Percentiles rank a stretch among this genome's conserved stretches.
Evolutionary conservation across 1,284 basidiomycete species (phyloP).

Genomic region (Marasmius oreades): DNA sequence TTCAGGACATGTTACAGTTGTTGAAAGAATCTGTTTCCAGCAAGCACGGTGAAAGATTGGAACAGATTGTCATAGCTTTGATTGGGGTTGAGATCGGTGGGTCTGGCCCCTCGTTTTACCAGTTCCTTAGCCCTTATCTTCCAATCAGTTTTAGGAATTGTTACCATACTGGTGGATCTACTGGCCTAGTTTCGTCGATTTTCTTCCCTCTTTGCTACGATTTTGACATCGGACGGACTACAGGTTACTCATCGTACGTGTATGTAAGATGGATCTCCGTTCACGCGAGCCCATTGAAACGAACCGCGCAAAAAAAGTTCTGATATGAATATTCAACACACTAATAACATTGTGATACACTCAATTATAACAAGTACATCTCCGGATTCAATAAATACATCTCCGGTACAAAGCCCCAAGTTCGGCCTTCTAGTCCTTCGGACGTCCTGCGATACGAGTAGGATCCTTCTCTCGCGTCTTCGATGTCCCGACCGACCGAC

Average conservation of each 20-base stretch:
- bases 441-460: neutral
- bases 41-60: conserved; percentile 89
- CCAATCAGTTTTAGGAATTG: conserved; percentile 59
- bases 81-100: conserved; percentile 87
- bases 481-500: neutral
- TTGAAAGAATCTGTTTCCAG: conserved; percentile 94
- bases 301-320: neutral
- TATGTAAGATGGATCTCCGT: no score
- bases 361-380: neutral
- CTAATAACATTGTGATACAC: neutral
- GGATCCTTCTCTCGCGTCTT: conserved; percentile 4
- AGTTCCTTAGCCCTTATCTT: conserved; percentile 11
- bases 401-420: no score
- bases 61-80: conserved; percentile 91
- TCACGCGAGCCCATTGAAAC: neutral
- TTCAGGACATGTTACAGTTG: conserved; percentile 96
- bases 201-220: neutral
- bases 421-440: neutral
- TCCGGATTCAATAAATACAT: conserved; percentile 1
- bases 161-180: conserved; percentile 71
- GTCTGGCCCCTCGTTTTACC: conserved; percentile 18
- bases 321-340: neutral
- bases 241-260: neutral
- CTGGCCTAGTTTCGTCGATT: conserved; percentile 28
- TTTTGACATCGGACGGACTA: no score